A percentile compares a stretch with the other conserved stretches of the same genome.
Conservation (phyloP, 768 basidiomycete genomes). For the Asterophora lycoperdoides region DNA sequence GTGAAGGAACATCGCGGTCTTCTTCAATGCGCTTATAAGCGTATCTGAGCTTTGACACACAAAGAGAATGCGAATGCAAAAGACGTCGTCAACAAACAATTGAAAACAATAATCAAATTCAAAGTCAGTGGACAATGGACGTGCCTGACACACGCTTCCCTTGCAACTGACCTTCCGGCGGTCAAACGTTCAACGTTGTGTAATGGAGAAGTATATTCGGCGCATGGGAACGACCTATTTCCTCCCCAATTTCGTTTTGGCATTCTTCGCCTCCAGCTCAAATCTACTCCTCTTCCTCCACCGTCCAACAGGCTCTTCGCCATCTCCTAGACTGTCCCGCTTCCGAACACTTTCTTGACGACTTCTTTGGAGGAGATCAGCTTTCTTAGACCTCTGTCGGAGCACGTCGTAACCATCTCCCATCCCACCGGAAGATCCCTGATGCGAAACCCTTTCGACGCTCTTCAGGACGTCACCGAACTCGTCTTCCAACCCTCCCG, state of each 20-base stretch:
- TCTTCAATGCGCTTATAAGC: neutral
- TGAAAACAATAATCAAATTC: too few relatives aligned
- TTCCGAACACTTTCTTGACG: constrained; percentile 30
- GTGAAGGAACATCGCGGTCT: neutral
- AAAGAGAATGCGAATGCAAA: too few relatives aligned
- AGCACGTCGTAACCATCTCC: constrained; percentile 83
- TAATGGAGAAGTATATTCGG: too few relatives aligned
- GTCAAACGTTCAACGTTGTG: too few relatives aligned
- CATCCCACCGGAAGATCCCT: constrained; percentile 32
- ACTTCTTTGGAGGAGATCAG: constrained; percentile 55
- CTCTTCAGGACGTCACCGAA: constrained; percentile 75
- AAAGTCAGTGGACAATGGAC: neutral
- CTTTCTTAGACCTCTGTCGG: constrained; percentile 62
- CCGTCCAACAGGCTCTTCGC: constrained; percentile 20
- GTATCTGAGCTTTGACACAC: neutral
- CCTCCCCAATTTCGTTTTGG: constrained; percentile 31
- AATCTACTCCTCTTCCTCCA: constrained; percentile 46
- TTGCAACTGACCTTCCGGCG: too few relatives aligned
- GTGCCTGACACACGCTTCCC: too few relatives aligned
- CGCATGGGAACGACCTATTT: neutral
- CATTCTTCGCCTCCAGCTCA: constrained; percentile 42
- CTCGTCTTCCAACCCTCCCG: constrained; percentile 77
- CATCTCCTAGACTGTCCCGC: constrained; percentile 23
- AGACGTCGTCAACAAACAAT: neutral
- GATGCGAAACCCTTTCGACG: constrained; percentile 44